These are phyloP conservation scores for Candida hungchunana DNA, from an alignment of 805 yeast species.

Conservation along the genomic window DNA sequence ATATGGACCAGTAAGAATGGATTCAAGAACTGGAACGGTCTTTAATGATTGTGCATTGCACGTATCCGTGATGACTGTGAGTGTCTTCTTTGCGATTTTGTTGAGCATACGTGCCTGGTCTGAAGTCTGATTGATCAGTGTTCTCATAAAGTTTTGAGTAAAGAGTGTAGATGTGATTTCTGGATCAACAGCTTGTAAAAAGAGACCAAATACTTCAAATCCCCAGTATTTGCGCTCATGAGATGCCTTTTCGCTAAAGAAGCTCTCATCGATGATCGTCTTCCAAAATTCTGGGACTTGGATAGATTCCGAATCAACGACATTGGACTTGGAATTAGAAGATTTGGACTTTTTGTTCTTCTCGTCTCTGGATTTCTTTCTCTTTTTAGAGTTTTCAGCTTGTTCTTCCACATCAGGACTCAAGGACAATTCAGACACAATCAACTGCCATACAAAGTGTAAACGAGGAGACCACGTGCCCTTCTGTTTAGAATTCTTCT, in stretches of 20 bases:
- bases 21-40: constrained; percentile 29
- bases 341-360: constrained; percentile 24
- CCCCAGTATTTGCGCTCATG: constrained; percentile 87
- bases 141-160: constrained; percentile 64
- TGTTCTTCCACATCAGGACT: constrained; percentile 18
- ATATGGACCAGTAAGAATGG: constrained; percentile 38
- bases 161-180: constrained; percentile 33
- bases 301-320: constrained; percentile 23
- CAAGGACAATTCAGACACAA: constrained; percentile 39
- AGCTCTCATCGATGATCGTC: constrained; percentile 70
- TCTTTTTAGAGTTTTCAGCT: constrained; percentile 34
- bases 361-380: constrained; percentile 32
- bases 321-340: constrained; percentile 18
- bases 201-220: constrained; percentile 60
- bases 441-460: constrained; percentile 70
- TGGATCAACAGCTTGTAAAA: constrained; percentile 32
- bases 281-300: constrained; percentile 71
- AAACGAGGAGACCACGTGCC: constrained; percentile 72
- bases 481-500: constrained; percentile 42
- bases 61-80: constrained; percentile 39
- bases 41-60: constrained; percentile 35
- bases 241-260: constrained; percentile 73
- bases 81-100: constrained; percentile 55
- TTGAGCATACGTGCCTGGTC: constrained; percentile 61
- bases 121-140: constrained; percentile 71